Evolutionary conservation across 1,284 basidiomycete genomes (phyloP).

Genomic region (Pseudozyma thailandica): DNA sequence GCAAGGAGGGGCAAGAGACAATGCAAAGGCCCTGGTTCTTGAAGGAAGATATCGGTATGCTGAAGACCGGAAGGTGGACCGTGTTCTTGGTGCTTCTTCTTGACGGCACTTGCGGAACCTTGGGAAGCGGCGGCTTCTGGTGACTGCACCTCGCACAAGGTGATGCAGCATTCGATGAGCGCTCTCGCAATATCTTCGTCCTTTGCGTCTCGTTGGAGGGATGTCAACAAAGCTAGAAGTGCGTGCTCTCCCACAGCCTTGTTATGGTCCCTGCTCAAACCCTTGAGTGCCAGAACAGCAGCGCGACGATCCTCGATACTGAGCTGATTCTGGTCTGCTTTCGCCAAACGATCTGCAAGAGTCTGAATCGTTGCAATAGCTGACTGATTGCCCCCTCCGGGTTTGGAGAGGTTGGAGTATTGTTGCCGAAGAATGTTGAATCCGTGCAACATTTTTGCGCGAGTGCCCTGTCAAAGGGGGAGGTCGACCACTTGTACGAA

Average conservation of each 20-base stretch:
- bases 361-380: slow-evolving; percentile 84
- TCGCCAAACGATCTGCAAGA: slow-evolving; percentile 82
- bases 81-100: slow-evolving; percentile 35
- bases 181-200: slow-evolving; percentile 60
- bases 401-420: slow-evolving; percentile 62
- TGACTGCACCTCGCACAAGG: slow-evolving; percentile 54
- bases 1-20: slow-evolving; percentile 77
- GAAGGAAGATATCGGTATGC: slow-evolving; percentile 78
- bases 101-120: slow-evolving; percentile 1
- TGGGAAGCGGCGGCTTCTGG: slow-evolving; percentile 10
- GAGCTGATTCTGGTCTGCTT: slow-evolving; percentile 34
- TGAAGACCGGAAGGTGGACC: slow-evolving; percentile 75
- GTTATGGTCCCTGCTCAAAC: slow-evolving; percentile 88
- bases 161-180: slow-evolving; percentile 57
- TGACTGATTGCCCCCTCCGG: slow-evolving; percentile 73
- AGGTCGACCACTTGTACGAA: neutral
- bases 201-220: slow-evolving; percentile 48
- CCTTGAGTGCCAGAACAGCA: slow-evolving; percentile 89
- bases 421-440: slow-evolving; percentile 65
- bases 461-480: neutral
- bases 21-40: slow-evolving; percentile 79
- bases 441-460: slow-evolving; percentile 62
- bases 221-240: slow-evolving; percentile 49
- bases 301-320: slow-evolving; percentile 81
- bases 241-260: slow-evolving; percentile 69